phyloP scores from a whole-genome alignment of 805 yeast species.

The Candida maesae region DNA sequence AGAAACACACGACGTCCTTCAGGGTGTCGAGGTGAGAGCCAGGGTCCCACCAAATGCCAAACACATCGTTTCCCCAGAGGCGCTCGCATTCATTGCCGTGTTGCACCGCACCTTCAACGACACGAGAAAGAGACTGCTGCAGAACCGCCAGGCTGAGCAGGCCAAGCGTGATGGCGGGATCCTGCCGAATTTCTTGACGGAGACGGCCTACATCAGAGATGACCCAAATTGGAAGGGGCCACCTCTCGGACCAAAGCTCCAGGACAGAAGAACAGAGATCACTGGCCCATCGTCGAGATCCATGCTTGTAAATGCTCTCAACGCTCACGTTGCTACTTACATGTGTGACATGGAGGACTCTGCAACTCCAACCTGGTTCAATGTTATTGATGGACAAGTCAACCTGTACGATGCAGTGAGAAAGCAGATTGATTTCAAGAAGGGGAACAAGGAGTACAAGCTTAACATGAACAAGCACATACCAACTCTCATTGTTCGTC shows the following conservation, averaged over 20 bases:
- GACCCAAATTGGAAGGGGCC: slow-evolving; percentile 77
- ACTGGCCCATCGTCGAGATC: slow-evolving; percentile 85
- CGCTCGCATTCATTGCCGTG: slow-evolving; percentile 66
- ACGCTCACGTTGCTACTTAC: slow-evolving; percentile 74
- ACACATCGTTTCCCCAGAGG: slow-evolving; percentile 40
- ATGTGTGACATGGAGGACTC: slow-evolving; percentile 89
- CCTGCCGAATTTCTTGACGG: slow-evolving; percentile 60
- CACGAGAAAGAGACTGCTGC: slow-evolving; percentile 54
- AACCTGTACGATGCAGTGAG: slow-evolving; percentile 75
- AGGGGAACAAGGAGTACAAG: slow-evolving; percentile 36
- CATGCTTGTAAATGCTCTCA: slow-evolving; percentile 79
- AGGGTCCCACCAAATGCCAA: slow-evolving; percentile 36
- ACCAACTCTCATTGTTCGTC: slow-evolving; percentile 79
- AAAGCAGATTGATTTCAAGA: slow-evolving; percentile 52
- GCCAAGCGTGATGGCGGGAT: slow-evolving; percentile 57
- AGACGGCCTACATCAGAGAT: slow-evolving; percentile 64
- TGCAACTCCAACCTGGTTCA: slow-evolving; percentile 79
- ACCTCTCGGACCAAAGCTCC: slow-evolving; percentile 65
- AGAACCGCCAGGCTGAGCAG: slow-evolving; percentile 61
- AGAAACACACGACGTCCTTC: slow-evolving; percentile 27
- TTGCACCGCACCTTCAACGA: slow-evolving; percentile 70
- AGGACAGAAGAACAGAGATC: slow-evolving; percentile 74
- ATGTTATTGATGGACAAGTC: slow-evolving; percentile 77
- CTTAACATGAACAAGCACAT: slow-evolving; percentile 43
- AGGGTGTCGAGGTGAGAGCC: slow-evolving; percentile 36